Evolutionary conservation across 2,329 filamentous ascomycete species (phyloP), one percentile per base, ranked within the genome.

Genomic region (Colletotrichum orchidophilum): DNA sequence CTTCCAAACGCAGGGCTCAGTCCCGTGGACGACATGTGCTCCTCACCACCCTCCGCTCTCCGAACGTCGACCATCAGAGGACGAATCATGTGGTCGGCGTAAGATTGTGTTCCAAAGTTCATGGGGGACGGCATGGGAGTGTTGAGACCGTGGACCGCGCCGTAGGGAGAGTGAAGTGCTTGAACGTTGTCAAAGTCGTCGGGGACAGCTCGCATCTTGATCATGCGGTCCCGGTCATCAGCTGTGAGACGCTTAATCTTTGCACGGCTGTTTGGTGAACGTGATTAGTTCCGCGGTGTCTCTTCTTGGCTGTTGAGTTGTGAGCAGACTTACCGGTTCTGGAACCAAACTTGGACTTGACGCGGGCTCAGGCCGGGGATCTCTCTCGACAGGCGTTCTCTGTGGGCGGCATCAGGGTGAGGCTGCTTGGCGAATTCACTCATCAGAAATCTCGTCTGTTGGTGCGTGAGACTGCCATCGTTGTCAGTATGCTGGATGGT

Each of bases 331-430:
- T 88, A 97, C 95, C 95, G 90, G 82, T 98, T 98, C 82, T 98
- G 95, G 82, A 98, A 98, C 96, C 95, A 98, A 60, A 98, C 95
- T 81, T 98, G 95, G 27, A 98, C 96, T 80, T 98, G 95, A 72
- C 95, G 90, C 46, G 95, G 94, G 77, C 94, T 97, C 59, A 98
- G 83, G 1, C 95, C 96, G 35, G 96, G 95, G 55, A 98, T 98
- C 80, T 98, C 94, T 73, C 93, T 87, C 4, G 95, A 96, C 46
- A 98, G 86, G 57, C 94, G 88, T 80, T 97, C 95, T 73, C 95
- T 88, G 80, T 97, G 95, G 57, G 94, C 93, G 50, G 95, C 95
- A 82, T 98, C 95, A 8, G 95, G 95, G 79, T 98, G 95, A 27
- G 95, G 94, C 79, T 98, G 95, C 76, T 96, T 95, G 68, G 95